Conservation (phyloP, 2,329 filamentous ascomycete species). For the Setomelanomma holmii region DNA sequence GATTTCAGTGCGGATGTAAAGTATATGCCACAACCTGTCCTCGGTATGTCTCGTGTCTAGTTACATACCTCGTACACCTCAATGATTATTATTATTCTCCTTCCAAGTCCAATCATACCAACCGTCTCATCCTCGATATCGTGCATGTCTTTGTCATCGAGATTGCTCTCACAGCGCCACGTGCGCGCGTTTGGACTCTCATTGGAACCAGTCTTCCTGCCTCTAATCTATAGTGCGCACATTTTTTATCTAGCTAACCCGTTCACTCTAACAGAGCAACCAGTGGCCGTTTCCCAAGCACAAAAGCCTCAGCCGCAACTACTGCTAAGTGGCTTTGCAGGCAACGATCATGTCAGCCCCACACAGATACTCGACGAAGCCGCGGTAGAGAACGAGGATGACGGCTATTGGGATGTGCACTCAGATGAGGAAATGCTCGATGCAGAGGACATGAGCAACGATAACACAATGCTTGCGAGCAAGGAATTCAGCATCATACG, state of each 20-base stretch:
- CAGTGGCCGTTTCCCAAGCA: constrained; percentile 17
- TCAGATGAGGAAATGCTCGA: constrained; percentile 56
- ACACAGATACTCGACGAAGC: constrained; percentile 47
- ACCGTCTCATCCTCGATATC: constrained; percentile 4
- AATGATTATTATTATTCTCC: constrained; percentile 40
- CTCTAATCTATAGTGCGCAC: neutral
- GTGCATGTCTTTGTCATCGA: constrained; percentile 15
- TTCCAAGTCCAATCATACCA: constrained; percentile 18
- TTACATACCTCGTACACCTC: constrained; percentile 41
- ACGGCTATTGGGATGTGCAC: constrained; percentile 59
- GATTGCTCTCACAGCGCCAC: neutral
- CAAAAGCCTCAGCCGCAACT: constrained; percentile 25
- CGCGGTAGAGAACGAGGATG: constrained; percentile 54
- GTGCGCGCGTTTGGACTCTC: neutral
- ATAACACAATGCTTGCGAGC: constrained; percentile 31
- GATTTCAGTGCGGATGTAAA: constrained; percentile 45
- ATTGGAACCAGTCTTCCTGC: neutral
- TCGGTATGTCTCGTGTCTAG: constrained; percentile 52
- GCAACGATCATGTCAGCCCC: constrained; percentile 48
- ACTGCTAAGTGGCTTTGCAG: constrained; percentile 44
- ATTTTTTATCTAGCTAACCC: constrained; percentile 24
- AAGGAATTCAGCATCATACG: constrained; percentile 48
- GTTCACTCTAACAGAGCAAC: constrained; percentile 33
- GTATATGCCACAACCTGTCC: constrained; percentile 47
- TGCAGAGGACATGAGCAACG: constrained; percentile 22